Percentiles rank a stretch among this genome's conserved stretches.
These are phyloP conservation scores for Tulasnella sp. DNA, from an alignment of 768 basidiomycete genomes.

Conservation along the genomic window DNA sequence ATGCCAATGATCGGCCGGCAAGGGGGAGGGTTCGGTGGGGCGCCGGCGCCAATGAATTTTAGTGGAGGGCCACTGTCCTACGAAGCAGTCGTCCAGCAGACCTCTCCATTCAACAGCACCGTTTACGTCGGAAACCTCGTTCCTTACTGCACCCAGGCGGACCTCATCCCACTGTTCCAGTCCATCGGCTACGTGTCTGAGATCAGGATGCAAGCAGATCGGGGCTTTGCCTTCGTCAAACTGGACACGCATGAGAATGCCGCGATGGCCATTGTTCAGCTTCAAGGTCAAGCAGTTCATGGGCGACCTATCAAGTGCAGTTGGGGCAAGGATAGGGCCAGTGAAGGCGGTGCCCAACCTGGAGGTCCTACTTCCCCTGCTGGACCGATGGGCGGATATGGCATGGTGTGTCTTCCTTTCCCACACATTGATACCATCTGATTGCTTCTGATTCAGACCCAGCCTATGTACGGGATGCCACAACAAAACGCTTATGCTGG, in stretches of 20 bases:
- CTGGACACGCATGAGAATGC: conserved; percentile 98
- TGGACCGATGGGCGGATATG: conserved; percentile 53
- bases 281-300: conserved; percentile 95
- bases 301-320: conserved; percentile 96
- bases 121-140: conserved; percentile 99
- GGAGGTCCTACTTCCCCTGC: conserved; percentile 44
- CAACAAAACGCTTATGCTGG: conserved; percentile 71
- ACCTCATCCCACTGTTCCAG: conserved; percentile 96
- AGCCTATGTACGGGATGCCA: conserved; percentile 89
- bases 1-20: conserved; percentile 19
- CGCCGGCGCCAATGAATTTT: conserved; percentile 86
- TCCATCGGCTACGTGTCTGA: conserved; percentile 98
- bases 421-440: conserved; percentile 8
- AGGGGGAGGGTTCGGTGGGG: conserved; percentile 29
- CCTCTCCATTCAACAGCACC: conserved; percentile 87
- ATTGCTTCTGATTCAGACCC: conserved; percentile 14
- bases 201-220: conserved; percentile 98
- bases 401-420: conserved; percentile 47
- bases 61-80: conserved; percentile 81
- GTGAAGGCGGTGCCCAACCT: conserved; percentile 48
- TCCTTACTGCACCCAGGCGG: conserved; percentile 93
- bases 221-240: conserved; percentile 98
- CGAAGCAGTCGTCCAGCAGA: conserved; percentile 88
- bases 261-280: conserved; percentile 93
- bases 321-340: conserved; percentile 94